Evolutionary conservation across 805 yeast genomes (phyloP).

Genomic region (Dipodascus albidus): DNA sequence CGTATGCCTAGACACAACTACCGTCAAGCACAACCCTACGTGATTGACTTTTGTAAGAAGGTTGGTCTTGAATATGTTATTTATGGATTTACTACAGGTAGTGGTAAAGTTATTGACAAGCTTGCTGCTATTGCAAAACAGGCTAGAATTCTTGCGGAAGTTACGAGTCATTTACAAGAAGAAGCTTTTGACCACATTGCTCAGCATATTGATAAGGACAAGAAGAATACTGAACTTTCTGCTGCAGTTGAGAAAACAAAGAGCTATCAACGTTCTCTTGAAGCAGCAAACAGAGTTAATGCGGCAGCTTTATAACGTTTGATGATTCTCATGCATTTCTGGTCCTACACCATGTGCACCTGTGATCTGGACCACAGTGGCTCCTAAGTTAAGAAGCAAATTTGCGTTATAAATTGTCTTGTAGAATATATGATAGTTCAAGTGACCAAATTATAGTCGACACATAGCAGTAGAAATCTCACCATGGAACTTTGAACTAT

Average conservation of each 20-base stretch:
- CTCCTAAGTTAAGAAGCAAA: no score
- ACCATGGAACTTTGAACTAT: background rate
- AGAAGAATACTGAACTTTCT: background rate
- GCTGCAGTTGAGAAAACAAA: background rate
- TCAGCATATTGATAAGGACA: background rate
- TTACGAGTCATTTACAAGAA: constrained; percentile 50
- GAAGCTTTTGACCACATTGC: constrained; percentile 24
- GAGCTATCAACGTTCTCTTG: background rate
- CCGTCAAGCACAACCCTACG: constrained; percentile 59
- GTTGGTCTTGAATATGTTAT: constrained; percentile 73
- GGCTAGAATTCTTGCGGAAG: constrained; percentile 63
- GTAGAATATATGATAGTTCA: background rate
- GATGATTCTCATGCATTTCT: no score
- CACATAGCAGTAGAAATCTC: background rate
- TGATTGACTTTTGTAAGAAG: constrained; percentile 60
- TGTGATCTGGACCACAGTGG: no score
- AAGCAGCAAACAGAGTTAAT: background rate
- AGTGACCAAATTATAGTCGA: background rate
- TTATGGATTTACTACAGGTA: constrained; percentile 75
- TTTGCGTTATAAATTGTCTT: no score
- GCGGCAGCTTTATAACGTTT: background rate
- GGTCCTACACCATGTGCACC: no score
- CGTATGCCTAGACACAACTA: constrained; percentile 82
- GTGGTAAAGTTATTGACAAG: constrained; percentile 54
- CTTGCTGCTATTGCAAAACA: constrained; percentile 71